Evolutionary conservation across 2,329 filamentous ascomycete species (phyloP).

Genomic region (Zelopaecilomyces penicillatus): DNA sequence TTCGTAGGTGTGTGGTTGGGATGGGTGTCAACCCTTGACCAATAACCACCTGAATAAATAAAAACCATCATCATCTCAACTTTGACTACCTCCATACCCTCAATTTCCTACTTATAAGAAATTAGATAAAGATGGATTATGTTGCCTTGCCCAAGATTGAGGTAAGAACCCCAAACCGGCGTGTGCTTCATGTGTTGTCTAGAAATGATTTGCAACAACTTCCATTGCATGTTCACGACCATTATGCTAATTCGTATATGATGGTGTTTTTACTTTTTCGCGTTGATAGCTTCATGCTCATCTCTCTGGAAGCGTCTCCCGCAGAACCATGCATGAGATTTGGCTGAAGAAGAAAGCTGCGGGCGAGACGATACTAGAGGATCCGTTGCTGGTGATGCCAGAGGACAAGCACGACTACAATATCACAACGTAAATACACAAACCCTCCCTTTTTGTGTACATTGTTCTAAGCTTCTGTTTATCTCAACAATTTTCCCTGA

Average conservation of each 20-base stretch:
- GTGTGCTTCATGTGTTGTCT: too few species aligned
- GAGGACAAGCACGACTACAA: constrained; percentile 64
- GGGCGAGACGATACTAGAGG: constrained; percentile 47
- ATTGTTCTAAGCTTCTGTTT: too few species aligned
- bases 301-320: constrained; percentile 69
- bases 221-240: too few species aligned
- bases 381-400: constrained; percentile 63
- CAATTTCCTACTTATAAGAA: background rate
- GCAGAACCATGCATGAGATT: constrained; percentile 63
- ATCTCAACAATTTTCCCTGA: too few species aligned
- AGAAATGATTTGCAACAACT: background rate
- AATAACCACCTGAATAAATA: too few species aligned
- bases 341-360: constrained; percentile 54
- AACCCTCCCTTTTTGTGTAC: background rate
- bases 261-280: background rate
- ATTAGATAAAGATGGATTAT: constrained; percentile 30
- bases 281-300: constrained; percentile 63
- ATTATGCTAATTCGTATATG: too few species aligned
- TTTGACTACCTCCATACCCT: background rate
- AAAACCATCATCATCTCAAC: too few species aligned
- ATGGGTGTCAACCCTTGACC: too few species aligned
- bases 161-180: constrained; percentile 24
- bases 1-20: too few species aligned
- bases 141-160: constrained; percentile 47
- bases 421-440: constrained; percentile 51